Evolutionary conservation across 352 stramenopile species (phyloP).

Genomic region (Pythium grandisporangium): DNA sequence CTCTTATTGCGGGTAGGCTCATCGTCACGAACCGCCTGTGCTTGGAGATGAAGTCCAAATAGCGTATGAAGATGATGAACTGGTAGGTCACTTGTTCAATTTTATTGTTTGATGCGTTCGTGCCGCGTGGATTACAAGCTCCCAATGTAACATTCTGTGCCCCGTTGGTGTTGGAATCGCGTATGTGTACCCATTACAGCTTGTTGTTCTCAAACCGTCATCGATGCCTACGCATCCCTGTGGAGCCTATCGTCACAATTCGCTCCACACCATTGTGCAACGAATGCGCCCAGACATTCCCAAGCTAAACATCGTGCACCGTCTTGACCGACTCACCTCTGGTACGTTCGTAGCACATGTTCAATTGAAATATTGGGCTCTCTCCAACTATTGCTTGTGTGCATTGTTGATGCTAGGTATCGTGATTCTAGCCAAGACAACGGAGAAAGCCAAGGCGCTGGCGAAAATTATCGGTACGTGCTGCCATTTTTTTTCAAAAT

Average conservation of each 20-base stretch:
- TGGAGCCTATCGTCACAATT: conserved; percentile 94
- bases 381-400: not conserved
- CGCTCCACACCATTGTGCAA: conserved; percentile 80
- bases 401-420: too few relatives aligned
- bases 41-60: conserved; percentile 70
- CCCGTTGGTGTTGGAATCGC: too few relatives aligned
- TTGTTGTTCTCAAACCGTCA: conserved; percentile 85
- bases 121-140: too few relatives aligned
- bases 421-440: conserved; percentile 77
- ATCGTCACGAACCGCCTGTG: conserved; percentile 96
- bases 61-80: conserved; percentile 62
- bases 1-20: conserved; percentile 57
- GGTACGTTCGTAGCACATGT: too few relatives aligned
- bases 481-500: not conserved
- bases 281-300: conserved; percentile 57
- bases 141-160: too few relatives aligned
- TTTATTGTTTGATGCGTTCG: too few relatives aligned
- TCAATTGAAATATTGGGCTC: not conserved
- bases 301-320: conserved; percentile 89
- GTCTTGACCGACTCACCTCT: conserved; percentile 94
- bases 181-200: too few relatives aligned
- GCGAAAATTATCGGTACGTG: conserved; percentile 59
- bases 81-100: conserved; percentile 30
- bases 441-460: conserved; percentile 57
- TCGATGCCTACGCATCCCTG: conserved; percentile 94